Conservation (phyloP, 1,139 yeast genomes). For the Meyerozyma sp. region DNA sequence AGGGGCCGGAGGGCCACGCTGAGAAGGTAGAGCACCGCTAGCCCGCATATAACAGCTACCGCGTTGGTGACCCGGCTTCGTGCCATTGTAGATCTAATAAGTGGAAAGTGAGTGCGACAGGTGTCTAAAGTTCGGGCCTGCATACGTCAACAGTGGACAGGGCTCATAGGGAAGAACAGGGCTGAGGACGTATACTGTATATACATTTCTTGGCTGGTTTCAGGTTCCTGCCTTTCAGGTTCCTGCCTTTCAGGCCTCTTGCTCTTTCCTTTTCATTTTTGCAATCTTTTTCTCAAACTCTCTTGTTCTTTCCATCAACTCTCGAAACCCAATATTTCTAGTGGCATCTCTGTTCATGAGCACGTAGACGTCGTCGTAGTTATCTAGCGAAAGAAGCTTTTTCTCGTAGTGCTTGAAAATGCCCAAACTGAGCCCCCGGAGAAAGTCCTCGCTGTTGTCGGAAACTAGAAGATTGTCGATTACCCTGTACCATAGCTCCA, state of each 20-base stretch:
- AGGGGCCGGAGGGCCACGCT: conserved; percentile 12
- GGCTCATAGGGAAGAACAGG: no score
- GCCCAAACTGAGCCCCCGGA: conserved; percentile 27
- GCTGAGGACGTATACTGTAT: no score
- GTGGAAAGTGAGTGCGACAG: conserved; percentile 1
- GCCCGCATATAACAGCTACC: conserved; percentile 14
- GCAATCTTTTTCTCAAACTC: conserved; percentile 9
- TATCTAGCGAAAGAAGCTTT: conserved; percentile 20
- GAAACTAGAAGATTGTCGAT: conserved; percentile 46
- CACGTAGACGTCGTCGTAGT: conserved; percentile 36
- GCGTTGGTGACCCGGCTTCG: conserved; percentile 15
- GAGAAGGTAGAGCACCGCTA: conserved; percentile 15
- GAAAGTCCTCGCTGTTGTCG: conserved; percentile 5
- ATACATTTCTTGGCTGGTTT: no score
- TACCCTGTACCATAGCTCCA: conserved; percentile 47
- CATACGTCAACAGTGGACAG: neutral
- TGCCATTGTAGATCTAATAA: neutral
- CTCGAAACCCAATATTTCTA: conserved; percentile 6
- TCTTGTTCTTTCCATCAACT: conserved; percentile 7
- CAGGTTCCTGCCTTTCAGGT: no score
- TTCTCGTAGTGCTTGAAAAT: conserved; percentile 37
- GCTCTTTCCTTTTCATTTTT: conserved; percentile 2
- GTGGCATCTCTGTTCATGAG: conserved; percentile 24
- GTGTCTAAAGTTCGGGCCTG: neutral
- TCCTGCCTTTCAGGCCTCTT: neutral